phyloP scores from a whole-genome alignment of 2,329 filamentous ascomycete species.

The Mycogone perniciosa region DNA sequence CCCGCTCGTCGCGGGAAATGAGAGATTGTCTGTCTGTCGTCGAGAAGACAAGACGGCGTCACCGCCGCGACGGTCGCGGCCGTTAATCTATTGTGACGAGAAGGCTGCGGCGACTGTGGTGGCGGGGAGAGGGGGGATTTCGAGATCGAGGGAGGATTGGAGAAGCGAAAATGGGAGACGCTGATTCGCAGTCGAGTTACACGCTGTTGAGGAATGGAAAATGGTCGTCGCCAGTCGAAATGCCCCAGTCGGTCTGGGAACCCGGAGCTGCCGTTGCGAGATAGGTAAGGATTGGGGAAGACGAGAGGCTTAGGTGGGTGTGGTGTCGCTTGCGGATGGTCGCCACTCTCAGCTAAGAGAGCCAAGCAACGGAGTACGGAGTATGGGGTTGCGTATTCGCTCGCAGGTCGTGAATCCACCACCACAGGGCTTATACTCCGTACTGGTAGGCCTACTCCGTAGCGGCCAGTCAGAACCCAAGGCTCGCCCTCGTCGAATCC shows the following conservation, averaged over 20 bases:
- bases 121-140: conserved; percentile 6
- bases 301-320: background rate
- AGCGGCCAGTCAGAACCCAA: no score
- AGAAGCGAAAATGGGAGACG: background rate
- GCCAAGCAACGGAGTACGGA: no score
- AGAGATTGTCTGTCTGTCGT: background rate
- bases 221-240: no score
- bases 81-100: background rate
- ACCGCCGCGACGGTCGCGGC: conserved; percentile 12
- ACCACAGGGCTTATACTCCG: no score
- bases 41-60: conserved; percentile 10
- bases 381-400: no score
- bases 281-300: background rate
- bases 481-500: background rate
- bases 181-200: background rate
- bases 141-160: background rate
- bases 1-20: background rate
- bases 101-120: background rate
- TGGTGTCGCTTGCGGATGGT: background rate
- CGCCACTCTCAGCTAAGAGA: background rate
- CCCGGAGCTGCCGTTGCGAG: background rate
- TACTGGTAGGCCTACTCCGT: no score
- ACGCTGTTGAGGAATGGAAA: no score
- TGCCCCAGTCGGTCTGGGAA: background rate
- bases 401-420: no score